A percentile compares a stretch with the other conserved stretches of the same genome.
Evolutionary conservation across 129 eudicot genomes (phyloP).

Genomic region (Mikania micrantha): DNA sequence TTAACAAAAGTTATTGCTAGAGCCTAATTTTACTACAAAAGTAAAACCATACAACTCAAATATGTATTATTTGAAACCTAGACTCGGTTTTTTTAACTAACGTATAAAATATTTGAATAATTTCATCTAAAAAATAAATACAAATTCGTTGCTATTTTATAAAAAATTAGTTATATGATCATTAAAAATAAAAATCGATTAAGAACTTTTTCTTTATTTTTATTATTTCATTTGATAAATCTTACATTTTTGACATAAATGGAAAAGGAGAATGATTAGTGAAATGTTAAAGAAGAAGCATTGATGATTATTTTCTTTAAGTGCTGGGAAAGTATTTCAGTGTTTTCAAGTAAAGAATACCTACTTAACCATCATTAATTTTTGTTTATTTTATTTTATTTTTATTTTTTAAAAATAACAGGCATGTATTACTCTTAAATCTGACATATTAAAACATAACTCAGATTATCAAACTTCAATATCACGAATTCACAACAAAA

Average conservation of each 20-base stretch:
- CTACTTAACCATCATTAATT: conserved; percentile 11
- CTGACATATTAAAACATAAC: neutral
- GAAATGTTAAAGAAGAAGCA: conserved; percentile 7
- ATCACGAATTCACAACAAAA: neutral
- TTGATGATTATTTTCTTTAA: conserved; percentile 26
- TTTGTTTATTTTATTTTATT: too few species aligned
- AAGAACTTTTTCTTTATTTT: too few species aligned
- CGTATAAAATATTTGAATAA: too few species aligned
- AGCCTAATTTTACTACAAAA: too few species aligned
- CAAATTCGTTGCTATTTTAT: too few species aligned
- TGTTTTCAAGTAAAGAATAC: conserved; percentile 19
- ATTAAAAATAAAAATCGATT: neutral
- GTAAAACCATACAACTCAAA: too few species aligned
- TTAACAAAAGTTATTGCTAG: too few species aligned
- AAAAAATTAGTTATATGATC: neutral
- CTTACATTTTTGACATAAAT: neutral
- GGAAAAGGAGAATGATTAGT: conserved; percentile 7
- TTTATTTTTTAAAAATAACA: too few species aligned
- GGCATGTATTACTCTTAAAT: too few species aligned
- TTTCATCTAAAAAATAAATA: too few species aligned
- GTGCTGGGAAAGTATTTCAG: conserved; percentile 26
- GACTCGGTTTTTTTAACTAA: too few species aligned
- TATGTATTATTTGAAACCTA: too few species aligned
- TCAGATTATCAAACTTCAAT: conserved; percentile 7
- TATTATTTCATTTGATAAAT: neutral